phyloP scores from a whole-genome alignment of 1,139 yeast species.

The Cylindricascospora bacillispora region DNA sequence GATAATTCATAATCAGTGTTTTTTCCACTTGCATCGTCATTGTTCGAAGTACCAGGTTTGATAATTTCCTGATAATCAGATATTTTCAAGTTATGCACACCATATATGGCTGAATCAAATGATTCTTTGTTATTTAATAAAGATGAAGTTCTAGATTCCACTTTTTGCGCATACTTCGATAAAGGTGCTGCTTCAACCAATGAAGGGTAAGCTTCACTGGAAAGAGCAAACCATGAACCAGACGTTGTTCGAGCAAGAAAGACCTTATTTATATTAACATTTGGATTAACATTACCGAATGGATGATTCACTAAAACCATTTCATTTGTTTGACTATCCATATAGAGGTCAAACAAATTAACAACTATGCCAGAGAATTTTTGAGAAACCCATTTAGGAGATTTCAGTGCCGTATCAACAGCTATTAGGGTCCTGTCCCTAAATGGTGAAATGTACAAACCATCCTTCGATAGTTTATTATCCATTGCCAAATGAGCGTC shows the following conservation, averaged over 20 bases:
- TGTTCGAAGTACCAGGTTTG: too few relatives aligned
- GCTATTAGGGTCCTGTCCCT: conserved; percentile 63
- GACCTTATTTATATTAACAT: conserved; percentile 29
- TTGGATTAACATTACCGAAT: conserved; percentile 26
- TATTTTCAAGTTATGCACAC: neutral
- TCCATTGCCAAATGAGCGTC: conserved; percentile 51
- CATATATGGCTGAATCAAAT: conserved; percentile 28
- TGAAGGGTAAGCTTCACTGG: conserved; percentile 65
- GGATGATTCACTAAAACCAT: conserved; percentile 54
- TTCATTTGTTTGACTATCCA: conserved; percentile 15
- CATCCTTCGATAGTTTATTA: conserved; percentile 49
- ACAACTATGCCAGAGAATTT: conserved; percentile 23
- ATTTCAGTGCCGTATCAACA: conserved; percentile 48
- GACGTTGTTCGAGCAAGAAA: conserved; percentile 54
- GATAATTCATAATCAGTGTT: too few relatives aligned
- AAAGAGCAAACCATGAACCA: conserved; percentile 82
- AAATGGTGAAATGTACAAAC: conserved; percentile 70
- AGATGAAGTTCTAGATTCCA: conserved; percentile 9
- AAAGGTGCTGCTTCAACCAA: conserved; percentile 69
- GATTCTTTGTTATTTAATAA: conserved; percentile 8
- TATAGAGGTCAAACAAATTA: conserved; percentile 25
- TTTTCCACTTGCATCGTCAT: too few relatives aligned
- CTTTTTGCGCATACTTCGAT: conserved; percentile 30
- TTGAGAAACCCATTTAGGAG: conserved; percentile 67
- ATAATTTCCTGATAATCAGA: conserved; percentile 8